Evolutionary conservation across 2,329 filamentous ascomycete genomes (phyloP), one percentile per base, ranked within the genome.

Genomic region (Aspergillus ruber): DNA sequence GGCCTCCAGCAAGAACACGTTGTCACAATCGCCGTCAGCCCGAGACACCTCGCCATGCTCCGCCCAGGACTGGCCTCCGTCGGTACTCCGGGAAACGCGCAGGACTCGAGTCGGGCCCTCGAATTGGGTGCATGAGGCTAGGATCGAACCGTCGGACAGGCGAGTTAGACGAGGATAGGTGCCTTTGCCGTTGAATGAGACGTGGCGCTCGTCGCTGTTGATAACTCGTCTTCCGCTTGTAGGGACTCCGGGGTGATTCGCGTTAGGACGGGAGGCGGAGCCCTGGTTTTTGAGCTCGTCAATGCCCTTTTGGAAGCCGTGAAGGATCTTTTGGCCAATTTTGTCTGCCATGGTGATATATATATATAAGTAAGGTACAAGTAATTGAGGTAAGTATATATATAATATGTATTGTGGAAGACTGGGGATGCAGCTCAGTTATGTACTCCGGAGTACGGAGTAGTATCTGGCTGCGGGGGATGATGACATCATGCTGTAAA

Each of bases 141-240:
- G 64, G n/a, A 78, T 65, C 5, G 68, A 66, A 25, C 73, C 73
- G 45, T 76, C 73, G 0, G 65, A 59, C 0, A 77, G 66, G 6
- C 67, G 66, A 35, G 70, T 68, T 4, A 76, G 64, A 10, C 74
- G 74, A 1, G 74, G 73, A 50, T 77, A 77, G 1, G 74, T 76
- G 42, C 73, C 74, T 9, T 56, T 56, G 2, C 63, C 56, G 39
- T 70, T 60, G 6, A 70, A 61, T 18, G 67, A 60, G n/a, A 69
- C 51, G 18, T 53, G 47, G 35, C 63, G 64, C 42, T 68, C 66
- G 27, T 67, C 65, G 18, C 64, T 52, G 49, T 65, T 59, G 47
- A 69, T 51, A 29, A 58, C 23, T n/a, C 57, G 54, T 3, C 50
- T 56, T 17, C 56, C 60, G 15, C 8, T 20, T 1, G 36, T 1